Conservation (phyloP, 352 stramenopile genomes). For the Pythium vanterpoolii region DNA sequence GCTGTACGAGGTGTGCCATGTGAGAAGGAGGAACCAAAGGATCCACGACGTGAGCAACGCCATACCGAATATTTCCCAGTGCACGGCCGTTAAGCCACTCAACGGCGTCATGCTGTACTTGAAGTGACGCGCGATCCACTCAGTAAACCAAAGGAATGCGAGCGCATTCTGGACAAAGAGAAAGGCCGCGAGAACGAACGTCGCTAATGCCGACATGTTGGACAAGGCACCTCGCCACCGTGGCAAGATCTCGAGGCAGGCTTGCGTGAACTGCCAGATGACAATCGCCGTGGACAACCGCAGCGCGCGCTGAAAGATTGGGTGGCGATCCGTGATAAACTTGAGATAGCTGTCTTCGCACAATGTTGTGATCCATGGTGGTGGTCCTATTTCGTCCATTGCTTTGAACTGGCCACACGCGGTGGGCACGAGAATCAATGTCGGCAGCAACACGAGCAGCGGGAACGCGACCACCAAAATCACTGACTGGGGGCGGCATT, state of each 20-base stretch:
- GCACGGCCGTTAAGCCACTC: conserved; percentile 52
- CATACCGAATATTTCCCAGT: conserved; percentile 85
- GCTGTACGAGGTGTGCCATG: conserved; percentile 55
- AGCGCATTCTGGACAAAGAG: conserved; percentile 61
- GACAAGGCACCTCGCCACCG: conserved; percentile 61
- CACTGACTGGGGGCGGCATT: conserved; percentile 73
- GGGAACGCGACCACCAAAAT: conserved; percentile 72
- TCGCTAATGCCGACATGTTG: conserved; percentile 43
- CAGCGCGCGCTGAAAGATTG: conserved; percentile 79
- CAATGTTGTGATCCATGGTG: conserved; percentile 42
- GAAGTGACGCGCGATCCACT: conserved; percentile 78
- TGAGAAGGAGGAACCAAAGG: conserved; percentile 76
- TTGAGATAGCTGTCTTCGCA: conserved; percentile 85
- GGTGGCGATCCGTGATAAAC: conserved; percentile 77
- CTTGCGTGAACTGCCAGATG: conserved; percentile 83
- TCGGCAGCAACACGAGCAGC: conserved; percentile 71
- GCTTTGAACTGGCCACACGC: conserved; percentile 34
- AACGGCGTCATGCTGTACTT: conserved; percentile 63
- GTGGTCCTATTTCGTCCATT: conserved; percentile 21
- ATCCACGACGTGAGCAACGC: conserved; percentile 75
- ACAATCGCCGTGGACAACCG: conserved; percentile 77
- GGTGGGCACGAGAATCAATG: conserved; percentile 70
- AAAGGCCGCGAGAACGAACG: conserved; percentile 56
- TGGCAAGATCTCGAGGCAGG: conserved; percentile 79
- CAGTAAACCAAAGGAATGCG: conserved; percentile 61